phyloP scores from a whole-genome alignment of 2,329 filamentous ascomycete genomes.

The Herpomyces periplanetae region DNA sequence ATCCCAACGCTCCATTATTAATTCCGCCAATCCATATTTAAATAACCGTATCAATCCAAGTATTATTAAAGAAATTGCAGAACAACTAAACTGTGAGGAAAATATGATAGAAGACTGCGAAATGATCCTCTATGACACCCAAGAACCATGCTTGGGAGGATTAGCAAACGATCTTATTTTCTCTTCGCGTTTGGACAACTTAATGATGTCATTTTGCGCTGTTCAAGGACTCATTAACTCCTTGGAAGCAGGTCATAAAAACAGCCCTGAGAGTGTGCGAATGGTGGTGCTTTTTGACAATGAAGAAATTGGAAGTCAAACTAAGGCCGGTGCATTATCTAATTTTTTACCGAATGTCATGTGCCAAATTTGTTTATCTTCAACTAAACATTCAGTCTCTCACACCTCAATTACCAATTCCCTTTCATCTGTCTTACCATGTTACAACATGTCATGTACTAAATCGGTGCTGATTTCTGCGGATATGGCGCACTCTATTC shows the following conservation, averaged over 20 bases:
- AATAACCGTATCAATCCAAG: constrained; percentile 57
- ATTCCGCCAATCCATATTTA: no score
- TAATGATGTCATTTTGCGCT: constrained; percentile 82
- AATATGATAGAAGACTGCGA: constrained; percentile 64
- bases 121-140: constrained; percentile 80
- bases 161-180: constrained; percentile 80
- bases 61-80: constrained; percentile 45
- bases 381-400: no score
- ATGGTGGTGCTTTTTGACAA: constrained; percentile 88
- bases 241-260: constrained; percentile 26
- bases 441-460: no score
- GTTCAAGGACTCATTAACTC: constrained; percentile 53
- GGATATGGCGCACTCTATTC: constrained; percentile 85
- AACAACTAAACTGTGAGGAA: constrained; percentile 27
- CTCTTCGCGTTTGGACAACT: constrained; percentile 73
- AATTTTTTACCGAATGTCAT: constrained; percentile 62
- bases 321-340: constrained; percentile 68
- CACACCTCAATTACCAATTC: no score
- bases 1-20: no score
- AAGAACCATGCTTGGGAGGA: constrained; percentile 56
- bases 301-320: constrained; percentile 75
- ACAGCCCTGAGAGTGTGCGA: constrained; percentile 45
- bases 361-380: constrained; percentile 51
- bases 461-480: constrained; percentile 78
- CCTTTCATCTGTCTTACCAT: no score